Conservation (phyloP, 306 rosid species). For the Quercus wislizeni region DNA sequence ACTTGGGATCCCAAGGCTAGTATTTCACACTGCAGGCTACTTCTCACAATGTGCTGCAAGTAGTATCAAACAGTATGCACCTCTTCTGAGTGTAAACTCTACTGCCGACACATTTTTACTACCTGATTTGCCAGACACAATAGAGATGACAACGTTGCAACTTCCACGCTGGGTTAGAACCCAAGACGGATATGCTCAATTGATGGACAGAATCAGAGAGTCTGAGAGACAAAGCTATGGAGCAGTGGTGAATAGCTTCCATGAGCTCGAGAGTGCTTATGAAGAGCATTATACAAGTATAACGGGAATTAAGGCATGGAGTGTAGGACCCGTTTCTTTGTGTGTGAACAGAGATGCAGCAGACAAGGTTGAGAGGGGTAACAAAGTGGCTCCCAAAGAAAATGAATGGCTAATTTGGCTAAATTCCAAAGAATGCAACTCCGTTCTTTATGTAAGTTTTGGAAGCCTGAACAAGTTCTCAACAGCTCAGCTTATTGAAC, state of each 20-base stretch:
- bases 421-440: slow-evolving; percentile 14
- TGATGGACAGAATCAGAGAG: no score
- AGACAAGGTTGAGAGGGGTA: slow-evolving; percentile 31
- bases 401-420: slow-evolving; percentile 36
- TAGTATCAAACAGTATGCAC: background rate
- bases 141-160: slow-evolving; percentile 39
- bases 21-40: slow-evolving; percentile 21
- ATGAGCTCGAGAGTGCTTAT: no score
- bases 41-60: slow-evolving; percentile 20
- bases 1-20: slow-evolving; percentile 32
- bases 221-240: no score
- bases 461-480: slow-evolving; percentile 11
- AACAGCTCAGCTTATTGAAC: slow-evolving; percentile 1
- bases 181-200: no score
- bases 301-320: slow-evolving; percentile 36
- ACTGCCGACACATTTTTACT: slow-evolving; percentile 18
- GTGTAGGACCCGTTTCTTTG: slow-evolving; percentile 36
- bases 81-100: slow-evolving; percentile 10
- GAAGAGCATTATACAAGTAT: no score
- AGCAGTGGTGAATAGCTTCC: no score
- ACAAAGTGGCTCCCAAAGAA: background rate
- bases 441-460: slow-evolving; percentile 17
- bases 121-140: slow-evolving; percentile 27
- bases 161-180: slow-evolving; percentile 18
- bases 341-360: slow-evolving; percentile 28